Evolutionary conservation across 371 early-diverging fungal species (phyloP).

Genomic region (Rhizopus microsporus): DNA sequence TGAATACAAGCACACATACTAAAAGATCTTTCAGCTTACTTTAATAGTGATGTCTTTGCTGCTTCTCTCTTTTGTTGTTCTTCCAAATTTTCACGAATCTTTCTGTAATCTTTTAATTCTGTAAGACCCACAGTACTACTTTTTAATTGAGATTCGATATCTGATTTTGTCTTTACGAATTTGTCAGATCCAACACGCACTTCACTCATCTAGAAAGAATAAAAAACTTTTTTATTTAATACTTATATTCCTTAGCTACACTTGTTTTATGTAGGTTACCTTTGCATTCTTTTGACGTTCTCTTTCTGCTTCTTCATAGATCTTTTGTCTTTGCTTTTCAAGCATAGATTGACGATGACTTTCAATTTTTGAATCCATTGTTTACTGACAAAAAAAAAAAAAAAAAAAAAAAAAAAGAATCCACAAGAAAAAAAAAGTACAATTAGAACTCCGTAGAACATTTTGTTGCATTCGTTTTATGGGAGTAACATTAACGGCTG

Average conservation of each 20-base stretch:
- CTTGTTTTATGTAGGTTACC: conserved; percentile 34
- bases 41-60: conserved; percentile 60
- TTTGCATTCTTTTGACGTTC: conserved; percentile 80
- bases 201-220: conserved; percentile 59
- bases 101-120: conserved; percentile 85
- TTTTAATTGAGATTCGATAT: conserved; percentile 83
- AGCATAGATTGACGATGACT: conserved; percentile 70
- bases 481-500: too few relatives aligned
- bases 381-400: background rate
- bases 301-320: conserved; percentile 73
- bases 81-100: conserved; percentile 79
- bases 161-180: conserved; percentile 77
- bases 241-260: background rate
- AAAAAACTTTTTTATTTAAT: background rate
- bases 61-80: conserved; percentile 79
- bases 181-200: conserved; percentile 79
- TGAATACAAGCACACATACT: background rate
- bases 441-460: too few relatives aligned
- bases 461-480: too few relatives aligned
- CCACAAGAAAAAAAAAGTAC: too few relatives aligned
- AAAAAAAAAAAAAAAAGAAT: background rate
- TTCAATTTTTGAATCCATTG: conserved; percentile 61
- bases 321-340: conserved; percentile 75
- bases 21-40: conserved; percentile 22
- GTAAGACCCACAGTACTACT: conserved; percentile 89